phyloP scores from a whole-genome alignment of 176 grass and related monocot genomes.

The Leersia perrieri region DNA sequence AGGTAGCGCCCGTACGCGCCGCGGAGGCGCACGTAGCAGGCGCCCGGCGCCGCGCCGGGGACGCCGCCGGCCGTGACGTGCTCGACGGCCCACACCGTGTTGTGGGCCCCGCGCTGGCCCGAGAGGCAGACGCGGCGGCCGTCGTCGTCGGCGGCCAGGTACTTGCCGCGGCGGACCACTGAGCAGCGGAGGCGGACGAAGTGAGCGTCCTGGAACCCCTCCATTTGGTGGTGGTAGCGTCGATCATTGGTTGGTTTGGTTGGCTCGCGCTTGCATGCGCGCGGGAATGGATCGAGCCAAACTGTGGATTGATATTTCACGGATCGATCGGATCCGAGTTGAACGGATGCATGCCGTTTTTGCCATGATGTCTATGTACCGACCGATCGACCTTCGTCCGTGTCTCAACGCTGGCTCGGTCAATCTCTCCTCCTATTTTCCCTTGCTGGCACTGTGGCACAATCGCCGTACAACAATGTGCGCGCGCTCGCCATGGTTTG shows the following conservation, averaged over 20 bases:
- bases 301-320: not conserved
- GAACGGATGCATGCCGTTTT: not conserved
- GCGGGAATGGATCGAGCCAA: not conserved
- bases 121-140: slow-evolving; percentile 20
- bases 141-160: slow-evolving; percentile 39
- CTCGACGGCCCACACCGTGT: slow-evolving; percentile 45
- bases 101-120: slow-evolving; percentile 34
- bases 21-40: slow-evolving; percentile 28
- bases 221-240: too few species aligned
- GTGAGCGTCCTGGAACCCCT: slow-evolving; percentile 37
- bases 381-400: too few species aligned
- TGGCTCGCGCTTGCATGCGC: too few species aligned
- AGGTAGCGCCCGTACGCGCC: slow-evolving; percentile 49
- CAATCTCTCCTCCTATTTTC: too few species aligned
- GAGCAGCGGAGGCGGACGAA: slow-evolving; percentile 40
- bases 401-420: too few species aligned
- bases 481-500: too few species aligned
- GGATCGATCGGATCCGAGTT: not conserved
- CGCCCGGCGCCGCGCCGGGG: not conserved
- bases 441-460: too few species aligned
- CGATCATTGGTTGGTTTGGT: too few species aligned
- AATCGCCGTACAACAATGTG: too few species aligned
- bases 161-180: slow-evolving; percentile 18
- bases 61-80: not conserved
- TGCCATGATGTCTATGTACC: too few species aligned